Evolutionary conservation across 345 rosid genomes (phyloP), one percentile per base, ranked within the genome.

Genomic region (Citrus reticulata): DNA sequence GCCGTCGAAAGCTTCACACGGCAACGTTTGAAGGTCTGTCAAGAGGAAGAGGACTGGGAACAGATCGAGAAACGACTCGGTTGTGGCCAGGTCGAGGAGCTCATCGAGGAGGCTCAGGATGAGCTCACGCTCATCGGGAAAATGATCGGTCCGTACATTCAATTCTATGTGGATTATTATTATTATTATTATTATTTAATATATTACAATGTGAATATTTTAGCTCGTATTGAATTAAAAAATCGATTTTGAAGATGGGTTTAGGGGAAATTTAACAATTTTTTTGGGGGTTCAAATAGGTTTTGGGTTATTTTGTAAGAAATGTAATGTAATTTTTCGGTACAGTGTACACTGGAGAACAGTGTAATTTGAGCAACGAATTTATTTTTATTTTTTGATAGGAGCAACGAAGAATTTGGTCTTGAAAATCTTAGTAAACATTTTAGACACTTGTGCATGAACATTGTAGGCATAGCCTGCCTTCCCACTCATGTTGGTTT

Each of bases 41-140:
- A 84, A 69, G 97, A 93, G 80, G 97, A 94, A 80, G 90, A 85
- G 68, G 96, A 94, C 59, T 97, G 97, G 97, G 99, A 94, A 85
- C 68, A 34, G 78, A 94, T 97, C 77, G 98, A 94, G 92, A 89
- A 93, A 72, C 88, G 88, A 42, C 85, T 97, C 25, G 98, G 95
- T 6, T 94, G 98, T 72, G 99, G 99, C 76, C 98, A 94, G 88
- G 98, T 94, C 70, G 99, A 97, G 84, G 98, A 94, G 91, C 96
- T 96, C 63, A 89, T 96, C 54, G 99, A 96, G 84, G 98, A 93
- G 85, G 99, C 99, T 25, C 86, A 77, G n/a, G 98, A 96, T 73
- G 97, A 96, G 88, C 97, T 94, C 88, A 94, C 87, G n/a, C 97
- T 94, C 83, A 88, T 93, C 68, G 90, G 78, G 4, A 93, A 92